These are phyloP conservation scores for Phialophora expanda DNA, from an alignment of 2,329 filamentous ascomycete genomes.

Conservation along the genomic window DNA sequence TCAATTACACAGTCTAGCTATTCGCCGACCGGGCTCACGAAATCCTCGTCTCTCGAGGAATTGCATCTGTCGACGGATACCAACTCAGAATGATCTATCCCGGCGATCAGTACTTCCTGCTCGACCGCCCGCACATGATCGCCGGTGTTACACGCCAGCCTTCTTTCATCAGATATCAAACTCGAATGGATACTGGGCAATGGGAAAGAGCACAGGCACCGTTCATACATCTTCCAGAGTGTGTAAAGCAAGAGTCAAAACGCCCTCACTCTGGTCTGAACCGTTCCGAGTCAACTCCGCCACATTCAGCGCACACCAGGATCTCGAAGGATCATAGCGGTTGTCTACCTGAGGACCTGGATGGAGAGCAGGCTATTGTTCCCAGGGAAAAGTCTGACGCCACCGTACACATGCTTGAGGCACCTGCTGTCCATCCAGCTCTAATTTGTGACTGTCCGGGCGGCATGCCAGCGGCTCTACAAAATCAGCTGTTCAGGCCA, in stretches of 20 bases:
- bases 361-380: background rate
- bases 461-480: background rate
- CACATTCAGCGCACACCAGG: background rate
- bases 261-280: background rate
- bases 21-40: slow-evolving; percentile 31
- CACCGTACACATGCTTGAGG: background rate
- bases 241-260: background rate
- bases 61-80: slow-evolving; percentile 25
- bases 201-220: background rate
- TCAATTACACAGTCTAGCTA: slow-evolving; percentile 23
- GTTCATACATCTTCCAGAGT: background rate
- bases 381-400: background rate
- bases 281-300: background rate
- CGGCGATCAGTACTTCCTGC: slow-evolving; percentile 1
- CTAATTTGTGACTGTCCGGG: background rate
- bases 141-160: background rate
- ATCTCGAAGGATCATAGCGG: background rate
- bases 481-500: background rate
- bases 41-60: slow-evolving; percentile 34
- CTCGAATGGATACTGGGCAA: background rate
- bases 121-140: background rate
- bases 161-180: background rate
- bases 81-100: slow-evolving; percentile 18
- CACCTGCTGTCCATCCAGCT: background rate
- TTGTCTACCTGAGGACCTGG: background rate